These are phyloP conservation scores for Wickerhamomyces alni DNA, from an alignment of 805 yeast species.

Conservation along the genomic window DNA sequence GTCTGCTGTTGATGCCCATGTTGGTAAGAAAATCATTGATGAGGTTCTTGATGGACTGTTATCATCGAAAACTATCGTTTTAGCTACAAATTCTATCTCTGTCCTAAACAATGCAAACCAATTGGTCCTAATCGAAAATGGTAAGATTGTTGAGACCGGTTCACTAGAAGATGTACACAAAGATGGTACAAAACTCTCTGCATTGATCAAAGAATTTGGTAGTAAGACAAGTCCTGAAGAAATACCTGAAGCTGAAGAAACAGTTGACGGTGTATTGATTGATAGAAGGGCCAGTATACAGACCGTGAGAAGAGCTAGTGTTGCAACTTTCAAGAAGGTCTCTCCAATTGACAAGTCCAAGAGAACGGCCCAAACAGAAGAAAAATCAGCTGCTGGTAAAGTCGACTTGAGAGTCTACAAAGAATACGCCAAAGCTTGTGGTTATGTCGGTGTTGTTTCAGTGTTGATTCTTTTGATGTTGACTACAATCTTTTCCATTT, in stretches of 20 bases:
- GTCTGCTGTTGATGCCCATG: slow-evolving; percentile 71
- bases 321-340: slow-evolving; percentile 49
- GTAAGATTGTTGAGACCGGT: slow-evolving; percentile 54
- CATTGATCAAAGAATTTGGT: slow-evolving; percentile 24
- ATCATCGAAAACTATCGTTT: slow-evolving; percentile 43
- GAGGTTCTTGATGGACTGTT: slow-evolving; percentile 58
- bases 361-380: slow-evolving; percentile 42
- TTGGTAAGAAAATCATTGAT: slow-evolving; percentile 62
- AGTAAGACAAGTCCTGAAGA: slow-evolving; percentile 8
- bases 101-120: slow-evolving; percentile 53
- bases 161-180: slow-evolving; percentile 43
- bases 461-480: slow-evolving; percentile 31
- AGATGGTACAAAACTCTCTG: slow-evolving; percentile 28
- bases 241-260: slow-evolving; percentile 8
- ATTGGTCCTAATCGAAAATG: slow-evolving; percentile 52
- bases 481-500: slow-evolving; percentile 30
- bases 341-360: slow-evolving; percentile 27
- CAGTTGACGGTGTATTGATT: slow-evolving; percentile 4
- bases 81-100: slow-evolving; percentile 53
- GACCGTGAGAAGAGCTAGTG: slow-evolving; percentile 49
- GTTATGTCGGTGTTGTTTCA: slow-evolving; percentile 39
- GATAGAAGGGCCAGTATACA: slow-evolving; percentile 8
- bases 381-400: slow-evolving; percentile 52
- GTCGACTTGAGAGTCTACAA: slow-evolving; percentile 49
- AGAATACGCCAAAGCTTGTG: slow-evolving; percentile 56